phyloP scores from a whole-genome alignment of 1,139 yeast genomes.

The Hemisphaericaspora subhashii region DNA sequence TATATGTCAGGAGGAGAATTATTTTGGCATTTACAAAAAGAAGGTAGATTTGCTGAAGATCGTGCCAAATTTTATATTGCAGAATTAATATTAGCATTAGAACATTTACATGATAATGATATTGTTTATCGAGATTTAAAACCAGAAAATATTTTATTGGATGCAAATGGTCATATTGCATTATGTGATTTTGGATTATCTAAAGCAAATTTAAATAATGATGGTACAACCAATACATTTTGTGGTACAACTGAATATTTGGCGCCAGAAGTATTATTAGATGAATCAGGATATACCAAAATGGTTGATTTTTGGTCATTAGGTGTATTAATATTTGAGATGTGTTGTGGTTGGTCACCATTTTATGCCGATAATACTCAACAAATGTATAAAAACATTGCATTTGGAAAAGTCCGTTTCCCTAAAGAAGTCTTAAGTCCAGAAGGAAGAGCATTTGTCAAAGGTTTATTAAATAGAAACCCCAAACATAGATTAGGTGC shows the following conservation, averaged over 20 bases:
- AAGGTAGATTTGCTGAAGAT: slow-evolving; percentile 88
- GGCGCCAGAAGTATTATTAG: slow-evolving; percentile 78
- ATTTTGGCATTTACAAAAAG: slow-evolving; percentile 96
- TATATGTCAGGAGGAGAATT: slow-evolving; percentile 98
- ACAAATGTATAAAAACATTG: slow-evolving; percentile 97
- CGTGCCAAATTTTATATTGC: slow-evolving; percentile 96
- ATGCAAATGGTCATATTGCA: slow-evolving; percentile 96
- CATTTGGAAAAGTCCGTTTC: slow-evolving; percentile 94
- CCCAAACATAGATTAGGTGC: slow-evolving; percentile 95
- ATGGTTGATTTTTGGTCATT: slow-evolving; percentile 89
- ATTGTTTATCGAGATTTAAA: slow-evolving; percentile 93
- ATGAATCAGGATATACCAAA: slow-evolving; percentile 82
- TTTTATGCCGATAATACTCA: slow-evolving; percentile 96
- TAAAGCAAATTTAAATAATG: slow-evolving; percentile 82
- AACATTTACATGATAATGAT: slow-evolving; percentile 88
- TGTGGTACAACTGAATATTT: slow-evolving; percentile 96
- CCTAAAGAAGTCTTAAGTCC: slow-evolving; percentile 91
- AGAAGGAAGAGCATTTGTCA: slow-evolving; percentile 92
- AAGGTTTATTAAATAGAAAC: slow-evolving; percentile 89
- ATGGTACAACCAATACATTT: slow-evolving; percentile 94
- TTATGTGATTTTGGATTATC: slow-evolving; percentile 95
- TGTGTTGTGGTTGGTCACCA: slow-evolving; percentile 99
- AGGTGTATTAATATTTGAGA: slow-evolving; percentile 78
- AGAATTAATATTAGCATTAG: slow-evolving; percentile 86
- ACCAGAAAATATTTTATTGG: slow-evolving; percentile 90